Conservation (phyloP, 1,284 basidiomycete genomes). For the Rhodotorula sp. region DNA sequence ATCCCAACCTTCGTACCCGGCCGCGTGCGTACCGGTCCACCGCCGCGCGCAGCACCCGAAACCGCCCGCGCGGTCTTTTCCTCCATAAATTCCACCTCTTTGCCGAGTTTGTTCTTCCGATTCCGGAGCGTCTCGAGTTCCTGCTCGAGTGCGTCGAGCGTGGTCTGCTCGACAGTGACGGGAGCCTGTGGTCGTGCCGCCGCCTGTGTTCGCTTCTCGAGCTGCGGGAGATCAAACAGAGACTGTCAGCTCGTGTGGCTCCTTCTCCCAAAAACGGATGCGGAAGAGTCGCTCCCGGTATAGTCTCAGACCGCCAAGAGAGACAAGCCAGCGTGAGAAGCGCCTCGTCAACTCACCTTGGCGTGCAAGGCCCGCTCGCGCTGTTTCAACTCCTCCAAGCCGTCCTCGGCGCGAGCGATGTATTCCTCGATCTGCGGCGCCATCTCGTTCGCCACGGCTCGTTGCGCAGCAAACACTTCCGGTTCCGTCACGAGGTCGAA, state of each 20-base stretch:
- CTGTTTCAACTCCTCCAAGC: conserved; percentile 35
- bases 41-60: not conserved
- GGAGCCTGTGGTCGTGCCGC: not conserved
- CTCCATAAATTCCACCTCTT: conserved; percentile 25
- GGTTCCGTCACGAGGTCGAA: conserved; percentile 40
- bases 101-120: conserved; percentile 22
- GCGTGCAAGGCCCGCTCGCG: conserved; percentile 25
- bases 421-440: conserved; percentile 41
- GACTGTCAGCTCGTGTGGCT: not conserved
- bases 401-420: conserved; percentile 35
- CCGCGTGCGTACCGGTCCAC: not conserved
- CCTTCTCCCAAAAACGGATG: too few species aligned
- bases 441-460: conserved; percentile 36
- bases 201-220: conserved; percentile 23
- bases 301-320: not conserved
- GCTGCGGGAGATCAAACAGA: not conserved
- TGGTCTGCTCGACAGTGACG: not conserved
- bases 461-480: conserved; percentile 34
- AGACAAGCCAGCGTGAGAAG: not conserved
- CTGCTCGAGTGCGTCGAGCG: conserved; percentile 24
- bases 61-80: not conserved
- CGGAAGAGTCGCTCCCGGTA: too few species aligned
- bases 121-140: conserved; percentile 16
- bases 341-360: conserved; percentile 17
- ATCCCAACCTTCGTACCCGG: not conserved